phyloP scores from a whole-genome alignment of 2,329 filamentous ascomycete genomes.

The Helminthosporium solani region DNA sequence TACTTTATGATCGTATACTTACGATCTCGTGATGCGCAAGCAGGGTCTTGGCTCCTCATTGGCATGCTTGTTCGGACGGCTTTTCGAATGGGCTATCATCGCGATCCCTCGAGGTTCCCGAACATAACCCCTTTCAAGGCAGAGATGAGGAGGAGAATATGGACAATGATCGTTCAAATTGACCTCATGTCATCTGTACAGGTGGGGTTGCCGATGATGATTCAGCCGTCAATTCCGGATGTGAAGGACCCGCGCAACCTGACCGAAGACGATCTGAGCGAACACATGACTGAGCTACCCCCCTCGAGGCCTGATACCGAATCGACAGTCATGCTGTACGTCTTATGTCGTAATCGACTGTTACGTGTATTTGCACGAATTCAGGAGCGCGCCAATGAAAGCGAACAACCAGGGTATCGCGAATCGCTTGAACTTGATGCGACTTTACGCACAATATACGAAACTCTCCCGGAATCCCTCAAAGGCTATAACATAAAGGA shows the following conservation, averaged over 20 bases:
- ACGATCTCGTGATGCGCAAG: conserved; percentile 31
- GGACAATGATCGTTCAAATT: conserved; percentile 53
- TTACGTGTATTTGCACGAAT: conserved; percentile 28
- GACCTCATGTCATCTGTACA: conserved; percentile 44
- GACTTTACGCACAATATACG: conserved; percentile 22
- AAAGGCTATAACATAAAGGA: conserved; percentile 16
- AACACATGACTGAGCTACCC: conserved; percentile 36
- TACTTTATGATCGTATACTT: conserved; percentile 35
- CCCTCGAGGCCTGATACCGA: conserved; percentile 30
- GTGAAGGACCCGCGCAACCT: conserved; percentile 44
- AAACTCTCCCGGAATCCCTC: conserved; percentile 21
- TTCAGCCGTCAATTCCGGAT: conserved; percentile 42
- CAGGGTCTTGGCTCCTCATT: conserved; percentile 30
- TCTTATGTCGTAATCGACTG: conserved; percentile 25
- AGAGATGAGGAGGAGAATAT: conserved; percentile 62
- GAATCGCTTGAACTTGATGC: conserved; percentile 32
- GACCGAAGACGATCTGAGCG: conserved; percentile 44
- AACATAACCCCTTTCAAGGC: conserved; percentile 55
- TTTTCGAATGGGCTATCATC: conserved; percentile 47
- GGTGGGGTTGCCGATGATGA: conserved; percentile 43
- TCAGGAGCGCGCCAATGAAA: conserved; percentile 30
- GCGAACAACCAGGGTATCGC: conserved; percentile 28
- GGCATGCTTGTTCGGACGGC: conserved; percentile 36
- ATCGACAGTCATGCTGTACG: conserved; percentile 28
- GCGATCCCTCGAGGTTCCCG: conserved; percentile 41